These are phyloP conservation scores for Sporothrix brasiliensis DNA, from an alignment of 2,329 filamentous ascomycete genomes.

Conservation along the genomic window DNA sequence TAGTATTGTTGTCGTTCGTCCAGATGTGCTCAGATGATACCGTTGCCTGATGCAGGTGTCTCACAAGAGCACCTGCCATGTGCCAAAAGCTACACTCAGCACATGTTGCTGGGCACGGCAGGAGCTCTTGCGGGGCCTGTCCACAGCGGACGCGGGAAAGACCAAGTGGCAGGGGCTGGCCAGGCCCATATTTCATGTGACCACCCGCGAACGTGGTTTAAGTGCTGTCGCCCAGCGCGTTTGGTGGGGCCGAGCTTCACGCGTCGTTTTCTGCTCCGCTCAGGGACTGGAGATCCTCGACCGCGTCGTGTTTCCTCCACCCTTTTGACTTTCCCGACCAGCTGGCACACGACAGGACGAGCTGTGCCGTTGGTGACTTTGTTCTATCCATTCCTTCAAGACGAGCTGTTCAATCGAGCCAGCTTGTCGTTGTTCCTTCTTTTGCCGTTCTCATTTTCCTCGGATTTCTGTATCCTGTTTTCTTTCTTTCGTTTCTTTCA, in stretches of 20 bases:
- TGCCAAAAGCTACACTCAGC: not conserved
- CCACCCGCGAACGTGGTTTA: conserved; percentile 21
- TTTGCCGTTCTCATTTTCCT: not conserved
- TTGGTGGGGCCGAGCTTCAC: not conserved
- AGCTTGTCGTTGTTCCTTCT: not conserved
- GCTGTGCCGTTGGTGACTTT: conserved; percentile 10
- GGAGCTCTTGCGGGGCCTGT: conserved; percentile 3
- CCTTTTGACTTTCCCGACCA: conserved; percentile 10
- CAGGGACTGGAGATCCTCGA: conserved; percentile 4
- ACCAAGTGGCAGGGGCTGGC: conserved; percentile 14
- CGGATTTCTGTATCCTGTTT: not conserved
- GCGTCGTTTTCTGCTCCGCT: conserved; percentile 21
- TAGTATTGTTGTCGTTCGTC: not conserved
- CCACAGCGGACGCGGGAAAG: not conserved
- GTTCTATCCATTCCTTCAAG: not conserved
- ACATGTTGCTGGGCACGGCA: conserved; percentile 8
- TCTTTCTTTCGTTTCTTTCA: not conserved
- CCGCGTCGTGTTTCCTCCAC: conserved; percentile 31
- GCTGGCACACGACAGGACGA: conserved; percentile 16
- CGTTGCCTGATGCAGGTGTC: conserved; percentile 28
- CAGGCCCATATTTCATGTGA: conserved; percentile 27
- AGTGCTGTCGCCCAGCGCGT: conserved; percentile 10
- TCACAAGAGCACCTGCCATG: conserved; percentile 14
- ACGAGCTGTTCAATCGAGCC: not conserved
- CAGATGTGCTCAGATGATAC: conserved; percentile 5